Evolutionary conservation across 768 basidiomycete species (phyloP).

Genomic region (Termitomyces sp.): DNA sequence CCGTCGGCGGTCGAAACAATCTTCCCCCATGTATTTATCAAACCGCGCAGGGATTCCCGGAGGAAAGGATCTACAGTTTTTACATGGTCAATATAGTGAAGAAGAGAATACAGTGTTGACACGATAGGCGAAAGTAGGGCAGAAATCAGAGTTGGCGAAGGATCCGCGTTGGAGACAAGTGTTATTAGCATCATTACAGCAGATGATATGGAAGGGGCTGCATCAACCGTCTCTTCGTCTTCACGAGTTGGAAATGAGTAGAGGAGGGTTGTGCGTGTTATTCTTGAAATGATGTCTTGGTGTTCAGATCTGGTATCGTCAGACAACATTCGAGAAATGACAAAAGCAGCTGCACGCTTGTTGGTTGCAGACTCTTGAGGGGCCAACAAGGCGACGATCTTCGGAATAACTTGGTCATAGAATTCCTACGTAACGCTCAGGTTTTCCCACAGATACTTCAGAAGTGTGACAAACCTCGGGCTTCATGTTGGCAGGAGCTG

Average conservation of each 20-base stretch:
- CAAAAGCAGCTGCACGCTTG: conserved; percentile 59
- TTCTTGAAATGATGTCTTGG: conserved; percentile 23
- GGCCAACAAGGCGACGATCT: conserved; percentile 45
- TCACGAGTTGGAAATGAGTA: conserved; percentile 33
- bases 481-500: conserved; percentile 53
- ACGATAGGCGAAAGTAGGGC: conserved; percentile 64
- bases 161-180: conserved; percentile 72
- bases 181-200: conserved; percentile 47
- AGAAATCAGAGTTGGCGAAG: conserved; percentile 63
- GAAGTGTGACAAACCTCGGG: conserved; percentile 41
- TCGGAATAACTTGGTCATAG: conserved; percentile 47
- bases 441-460: neutral
- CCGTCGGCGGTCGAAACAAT: conserved; percentile 51
- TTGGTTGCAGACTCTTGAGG: conserved; percentile 37
- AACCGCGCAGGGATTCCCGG: conserved; percentile 50
- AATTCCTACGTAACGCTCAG: conserved; percentile 45
- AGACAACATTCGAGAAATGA: conserved; percentile 59
- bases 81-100: conserved; percentile 43
- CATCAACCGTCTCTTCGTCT: neutral
- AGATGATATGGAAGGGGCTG: neutral
- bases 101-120: conserved; percentile 58
- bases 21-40: conserved; percentile 74
- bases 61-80: conserved; percentile 63
- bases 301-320: conserved; percentile 23
- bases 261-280: conserved; percentile 48